Conservation (phyloP, 2,329 filamentous ascomycete genomes). For the Zarea fungicola region DNA sequence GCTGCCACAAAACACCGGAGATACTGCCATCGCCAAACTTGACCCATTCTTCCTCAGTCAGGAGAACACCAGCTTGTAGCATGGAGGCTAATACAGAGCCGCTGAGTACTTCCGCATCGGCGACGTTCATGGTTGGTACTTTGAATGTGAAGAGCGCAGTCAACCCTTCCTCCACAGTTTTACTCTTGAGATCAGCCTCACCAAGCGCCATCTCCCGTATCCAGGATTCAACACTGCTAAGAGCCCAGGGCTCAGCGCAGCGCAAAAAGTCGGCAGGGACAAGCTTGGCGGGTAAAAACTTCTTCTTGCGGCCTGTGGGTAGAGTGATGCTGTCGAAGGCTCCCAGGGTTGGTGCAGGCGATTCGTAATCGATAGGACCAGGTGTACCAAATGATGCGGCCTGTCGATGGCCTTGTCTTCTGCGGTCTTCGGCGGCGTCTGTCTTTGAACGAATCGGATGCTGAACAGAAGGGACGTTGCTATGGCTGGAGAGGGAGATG, state of each 20-base stretch:
- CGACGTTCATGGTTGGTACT: constrained; percentile 96
- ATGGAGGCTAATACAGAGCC: constrained; percentile 73
- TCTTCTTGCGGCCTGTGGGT: constrained; percentile 71
- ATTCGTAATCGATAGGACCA: constrained; percentile 53
- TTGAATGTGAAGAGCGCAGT: constrained; percentile 88
- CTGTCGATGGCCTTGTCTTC: constrained; percentile 47
- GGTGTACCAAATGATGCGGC: constrained; percentile 45
- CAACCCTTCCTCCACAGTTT: constrained; percentile 80
- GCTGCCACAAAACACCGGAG: constrained; percentile 86
- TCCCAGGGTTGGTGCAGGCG: constrained; percentile 46
- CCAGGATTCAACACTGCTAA: constrained; percentile 85
- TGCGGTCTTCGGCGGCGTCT: constrained; percentile 73
- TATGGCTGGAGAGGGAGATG: constrained; percentile 77
- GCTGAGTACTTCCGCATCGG: constrained; percentile 86
- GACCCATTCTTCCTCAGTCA: constrained; percentile 95
- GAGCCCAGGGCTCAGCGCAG: constrained; percentile 86
- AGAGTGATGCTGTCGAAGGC: constrained; percentile 80
- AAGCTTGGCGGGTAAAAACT: constrained; percentile 81
- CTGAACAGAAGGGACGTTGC: constrained; percentile 70
- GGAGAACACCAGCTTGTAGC: constrained; percentile 69
- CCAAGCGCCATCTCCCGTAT: constrained; percentile 85
- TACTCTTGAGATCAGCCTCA: constrained; percentile 79
- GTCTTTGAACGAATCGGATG: constrained; percentile 90
- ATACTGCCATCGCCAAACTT: constrained; percentile 78
- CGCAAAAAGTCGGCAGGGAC: constrained; percentile 74